Conservation (phyloP, 2,329 filamentous ascomycete species). For the Lecanosticta acicola region DNA sequence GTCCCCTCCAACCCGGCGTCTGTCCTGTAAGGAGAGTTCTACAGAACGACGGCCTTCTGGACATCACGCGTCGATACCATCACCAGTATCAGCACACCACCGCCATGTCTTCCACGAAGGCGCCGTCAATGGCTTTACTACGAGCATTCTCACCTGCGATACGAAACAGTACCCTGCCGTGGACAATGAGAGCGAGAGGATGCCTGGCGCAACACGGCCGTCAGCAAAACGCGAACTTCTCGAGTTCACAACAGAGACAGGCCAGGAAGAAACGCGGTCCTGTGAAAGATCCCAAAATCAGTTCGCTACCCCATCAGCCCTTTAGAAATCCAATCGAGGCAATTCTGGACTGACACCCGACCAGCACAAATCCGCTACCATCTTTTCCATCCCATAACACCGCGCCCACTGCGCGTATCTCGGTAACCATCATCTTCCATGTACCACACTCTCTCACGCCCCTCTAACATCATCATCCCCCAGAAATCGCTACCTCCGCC, state of each 20-base stretch:
- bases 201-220: conserved; percentile 19
- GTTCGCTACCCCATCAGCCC: conserved; percentile 20
- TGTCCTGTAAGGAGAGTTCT: no score
- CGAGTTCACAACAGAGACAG: conserved; percentile 37
- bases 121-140: conserved; percentile 26
- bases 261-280: conserved; percentile 26
- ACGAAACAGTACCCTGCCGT: conserved; percentile 12
- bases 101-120: conserved; percentile 17
- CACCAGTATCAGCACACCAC: background rate
- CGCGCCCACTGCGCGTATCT: conserved; percentile 78
- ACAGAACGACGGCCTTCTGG: no score
- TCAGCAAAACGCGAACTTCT: conserved; percentile 30
- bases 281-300: conserved; percentile 33
- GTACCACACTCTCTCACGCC: background rate
- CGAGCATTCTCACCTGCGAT: conserved; percentile 24
- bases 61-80: no score
- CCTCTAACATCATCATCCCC: background rate
- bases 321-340: no score
- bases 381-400: conserved; percentile 62
- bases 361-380: conserved; percentile 63
- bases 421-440: conserved; percentile 40
- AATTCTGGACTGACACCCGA: conserved; percentile 9
- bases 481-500: conserved; percentile 70
- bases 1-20: no score
- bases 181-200: conserved; percentile 23